Conservation (phyloP, 805 yeast species). For the Sungouiozyma intestinalis region DNA sequence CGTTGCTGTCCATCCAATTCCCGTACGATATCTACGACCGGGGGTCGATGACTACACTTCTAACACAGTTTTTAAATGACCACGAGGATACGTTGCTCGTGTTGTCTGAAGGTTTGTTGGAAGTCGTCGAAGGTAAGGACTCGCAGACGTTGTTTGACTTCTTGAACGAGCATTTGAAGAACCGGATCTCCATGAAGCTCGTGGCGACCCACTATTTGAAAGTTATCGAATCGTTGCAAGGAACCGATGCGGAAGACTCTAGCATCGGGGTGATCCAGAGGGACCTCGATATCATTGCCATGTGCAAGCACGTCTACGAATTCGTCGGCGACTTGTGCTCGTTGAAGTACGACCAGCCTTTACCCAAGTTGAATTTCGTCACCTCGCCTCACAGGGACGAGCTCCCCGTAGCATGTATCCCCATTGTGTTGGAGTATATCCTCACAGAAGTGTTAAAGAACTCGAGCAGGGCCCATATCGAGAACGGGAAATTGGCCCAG, state of each 20-base stretch:
- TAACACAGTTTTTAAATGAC: conserved; percentile 52
- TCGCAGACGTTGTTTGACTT: conserved; percentile 46
- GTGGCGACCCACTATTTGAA: conserved; percentile 78
- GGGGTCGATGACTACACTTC: conserved; percentile 38
- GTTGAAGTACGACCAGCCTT: conserved; percentile 71
- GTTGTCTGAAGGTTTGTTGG: conserved; percentile 73
- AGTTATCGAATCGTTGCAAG: conserved; percentile 33
- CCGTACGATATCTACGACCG: conserved; percentile 46
- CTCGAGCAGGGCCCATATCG: conserved; percentile 80
- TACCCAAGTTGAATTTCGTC: conserved; percentile 31
- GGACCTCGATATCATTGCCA: conserved; percentile 49
- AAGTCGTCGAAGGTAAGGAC: conserved; percentile 35
- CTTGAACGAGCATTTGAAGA: conserved; percentile 66
- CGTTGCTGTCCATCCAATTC: conserved; percentile 34
- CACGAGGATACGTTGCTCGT: conserved; percentile 81
- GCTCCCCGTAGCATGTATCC: conserved; percentile 68
- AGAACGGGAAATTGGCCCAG: conserved; percentile 32
- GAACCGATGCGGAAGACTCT: neutral
- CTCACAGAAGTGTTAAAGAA: conserved; percentile 81
- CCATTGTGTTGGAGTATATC: conserved; percentile 80
- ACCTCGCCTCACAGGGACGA: conserved; percentile 33
- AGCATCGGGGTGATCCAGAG: conserved; percentile 58
- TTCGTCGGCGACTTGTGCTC: conserved; percentile 76
- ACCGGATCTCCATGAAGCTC: conserved; percentile 78
- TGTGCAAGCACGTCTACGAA: conserved; percentile 54